These are phyloP conservation scores for Datisca glomerata DNA, from an alignment of 306 rosid genomes.

Conservation along the genomic window DNA sequence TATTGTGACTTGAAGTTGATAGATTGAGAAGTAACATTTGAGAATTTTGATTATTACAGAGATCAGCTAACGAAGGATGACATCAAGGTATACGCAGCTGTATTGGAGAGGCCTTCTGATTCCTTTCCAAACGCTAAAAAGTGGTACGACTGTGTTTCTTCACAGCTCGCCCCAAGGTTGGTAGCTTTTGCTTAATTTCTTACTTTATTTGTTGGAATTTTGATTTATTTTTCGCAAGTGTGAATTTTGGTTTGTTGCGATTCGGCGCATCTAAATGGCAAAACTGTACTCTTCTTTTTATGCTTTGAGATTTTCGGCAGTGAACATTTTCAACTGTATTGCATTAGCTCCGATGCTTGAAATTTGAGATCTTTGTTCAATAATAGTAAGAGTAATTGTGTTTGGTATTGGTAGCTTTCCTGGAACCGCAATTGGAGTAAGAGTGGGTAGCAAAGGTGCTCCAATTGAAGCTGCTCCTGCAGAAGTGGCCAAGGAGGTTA, in stretches of 20 bases:
- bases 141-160: constrained; percentile 63
- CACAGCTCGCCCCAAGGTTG: constrained; percentile 48
- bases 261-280: too few relatives aligned
- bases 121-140: constrained; percentile 40
- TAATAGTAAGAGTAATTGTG: not conserved
- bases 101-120: constrained; percentile 36
- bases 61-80: constrained; percentile 66
- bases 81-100: constrained; percentile 58
- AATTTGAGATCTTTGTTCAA: not conserved
- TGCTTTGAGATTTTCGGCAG: not conserved
- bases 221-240: not conserved
- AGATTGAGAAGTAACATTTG: not conserved
- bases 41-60: constrained; percentile 15
- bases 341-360: not conserved
- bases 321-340: not conserved
- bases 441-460: constrained; percentile 29
- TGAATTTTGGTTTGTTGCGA: not conserved
- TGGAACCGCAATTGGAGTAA: constrained; percentile 62
- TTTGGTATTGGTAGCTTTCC: constrained; percentile 41
- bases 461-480: constrained; percentile 40
- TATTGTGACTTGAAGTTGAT: too few relatives aligned
- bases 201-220: not conserved
- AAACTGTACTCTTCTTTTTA: not conserved
- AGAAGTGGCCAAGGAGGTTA: constrained; percentile 20
- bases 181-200: not conserved